Base-by-base conservation (phyloP, 805 yeast genomes). In the Myxozyma neotropica region DNA sequence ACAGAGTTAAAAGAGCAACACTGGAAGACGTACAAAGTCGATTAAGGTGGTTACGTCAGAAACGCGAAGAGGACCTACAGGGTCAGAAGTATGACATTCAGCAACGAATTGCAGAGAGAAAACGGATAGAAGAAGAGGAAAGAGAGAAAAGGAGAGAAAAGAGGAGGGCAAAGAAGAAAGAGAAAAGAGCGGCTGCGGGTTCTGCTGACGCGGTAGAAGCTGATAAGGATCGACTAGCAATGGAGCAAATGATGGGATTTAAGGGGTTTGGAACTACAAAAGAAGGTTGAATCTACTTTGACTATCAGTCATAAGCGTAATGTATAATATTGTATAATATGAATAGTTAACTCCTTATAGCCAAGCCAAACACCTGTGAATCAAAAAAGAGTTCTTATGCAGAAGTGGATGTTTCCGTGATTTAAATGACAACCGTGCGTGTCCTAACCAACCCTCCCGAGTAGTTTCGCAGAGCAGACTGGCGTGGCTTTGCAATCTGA, bases 401-500 rank as follows among this genome's bases (percentile, higher is more conserved):
- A 31, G 17, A 29, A 29, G 10, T 29, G 10, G 21, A 8, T 38
- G 19, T 19, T 4, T 38, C 40, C 3, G 35, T 39, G 4, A 21
- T 4, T 26, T 50, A 72, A 10, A 84, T 83, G 53, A 84, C 75
- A 55, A 79, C 79, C 2, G 87, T 80, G 65, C 81, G 75, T 2
- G 82, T 74, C 61, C 75, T 77, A 42, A 85, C 75, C 62, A 82
- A 74, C 1, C 91, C 90, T 12, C 91, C 96, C 33, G 84, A 81
- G 71, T 86, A 89, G 54, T 87, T 84, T 59, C 90, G 78, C 44
- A 85, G 71, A 1, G 94, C 87, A 59, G 80, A 83, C 63, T 83
- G 86, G 47, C 78, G 81, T 68, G 81, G 82, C 45, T 80, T 79
- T 1, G 74, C 75, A 1, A 78, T 74, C 72, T 91, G 97, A 44